A percentile compares a stretch with the other conserved stretches of the same genome.
Evolutionary conservation across 495 filamentous ascomycete species (phyloP).

Genomic region (Aspergillus incahuasiensis): DNA sequence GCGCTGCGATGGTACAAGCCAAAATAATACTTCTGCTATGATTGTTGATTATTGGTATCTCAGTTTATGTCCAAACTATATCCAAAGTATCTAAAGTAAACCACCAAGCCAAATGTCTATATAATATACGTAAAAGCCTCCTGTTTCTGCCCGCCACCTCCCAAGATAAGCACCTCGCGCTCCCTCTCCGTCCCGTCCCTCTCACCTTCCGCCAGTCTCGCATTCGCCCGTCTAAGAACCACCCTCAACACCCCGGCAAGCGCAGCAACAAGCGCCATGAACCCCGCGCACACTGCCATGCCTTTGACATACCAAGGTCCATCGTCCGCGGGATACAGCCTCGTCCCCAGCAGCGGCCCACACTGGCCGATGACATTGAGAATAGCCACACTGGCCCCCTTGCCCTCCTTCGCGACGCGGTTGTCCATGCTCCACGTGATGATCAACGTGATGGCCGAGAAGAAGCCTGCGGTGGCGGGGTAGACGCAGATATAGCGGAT

Average conservation of each 20-base stretch:
- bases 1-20: not conserved
- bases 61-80: not conserved
- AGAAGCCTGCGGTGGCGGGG: conserved; percentile 56
- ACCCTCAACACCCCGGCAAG: conserved; percentile 45
- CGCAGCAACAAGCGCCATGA: conserved; percentile 49
- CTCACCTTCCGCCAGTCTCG: conserved; percentile 28
- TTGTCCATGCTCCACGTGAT: conserved; percentile 66
- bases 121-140: conserved; percentile 33
- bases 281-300: conserved; percentile 53
- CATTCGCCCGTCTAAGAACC: conserved; percentile 43
- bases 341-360: conserved; percentile 57
- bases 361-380: conserved; percentile 59
- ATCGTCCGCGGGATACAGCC: conserved; percentile 54
- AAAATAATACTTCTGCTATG: not conserved
- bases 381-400: conserved; percentile 54
- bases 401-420: conserved; percentile 49
- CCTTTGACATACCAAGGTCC: conserved; percentile 56
- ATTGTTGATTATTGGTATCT: too few species aligned
- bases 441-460: conserved; percentile 57
- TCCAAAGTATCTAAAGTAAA: not conserved
- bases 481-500: conserved; percentile 55
- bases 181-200: conserved; percentile 20
- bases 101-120: not conserved
- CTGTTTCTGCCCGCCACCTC: conserved; percentile 20
- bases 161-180: conserved; percentile 32